These are phyloP conservation scores for Ophiocordyceps australis DNA, from an alignment of 2,329 filamentous ascomycete species.

Conservation along the genomic window DNA sequence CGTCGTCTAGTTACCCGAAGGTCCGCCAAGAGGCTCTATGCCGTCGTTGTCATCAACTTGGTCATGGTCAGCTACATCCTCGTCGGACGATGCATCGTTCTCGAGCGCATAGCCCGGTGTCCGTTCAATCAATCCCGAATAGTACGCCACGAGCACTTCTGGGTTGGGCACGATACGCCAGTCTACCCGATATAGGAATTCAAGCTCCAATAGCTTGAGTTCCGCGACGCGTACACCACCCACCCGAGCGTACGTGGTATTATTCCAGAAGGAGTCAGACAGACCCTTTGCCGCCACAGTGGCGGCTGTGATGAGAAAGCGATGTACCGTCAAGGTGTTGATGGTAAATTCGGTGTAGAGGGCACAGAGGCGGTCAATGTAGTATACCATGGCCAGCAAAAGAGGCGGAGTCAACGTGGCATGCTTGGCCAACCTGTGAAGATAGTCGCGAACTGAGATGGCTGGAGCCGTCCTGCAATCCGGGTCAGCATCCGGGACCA, in stretches of 20 bases:
- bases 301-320: conserved; percentile 88
- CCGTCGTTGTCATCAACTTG: conserved; percentile 15
- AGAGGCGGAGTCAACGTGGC: conserved; percentile 86
- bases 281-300: conserved; percentile 93
- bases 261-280: conserved; percentile 96
- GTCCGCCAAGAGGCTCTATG: background rate
- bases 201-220: conserved; percentile 77
- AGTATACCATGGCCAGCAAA: conserved; percentile 96
- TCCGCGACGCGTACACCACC: conserved; percentile 84
- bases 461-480: conserved; percentile 44
- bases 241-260: conserved; percentile 85
- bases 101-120: conserved; percentile 37
- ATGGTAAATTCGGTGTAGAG: conserved; percentile 92
- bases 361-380: conserved; percentile 86
- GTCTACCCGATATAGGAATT: conserved; percentile 81
- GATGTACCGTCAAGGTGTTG: conserved; percentile 88
- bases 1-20: conserved; percentile 1
- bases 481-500: no score
- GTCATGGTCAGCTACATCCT: conserved; percentile 14
- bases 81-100: conserved; percentile 11
- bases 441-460: conserved; percentile 87
- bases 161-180: conserved; percentile 96
- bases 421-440: conserved; percentile 82
- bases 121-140: conserved; percentile 63
- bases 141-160: conserved; percentile 86